Evolutionary conservation across 352 stramenopile genomes (phyloP), one percentile per base, ranked within the genome.

Genomic region (Halophytophthora polymorphica): DNA sequence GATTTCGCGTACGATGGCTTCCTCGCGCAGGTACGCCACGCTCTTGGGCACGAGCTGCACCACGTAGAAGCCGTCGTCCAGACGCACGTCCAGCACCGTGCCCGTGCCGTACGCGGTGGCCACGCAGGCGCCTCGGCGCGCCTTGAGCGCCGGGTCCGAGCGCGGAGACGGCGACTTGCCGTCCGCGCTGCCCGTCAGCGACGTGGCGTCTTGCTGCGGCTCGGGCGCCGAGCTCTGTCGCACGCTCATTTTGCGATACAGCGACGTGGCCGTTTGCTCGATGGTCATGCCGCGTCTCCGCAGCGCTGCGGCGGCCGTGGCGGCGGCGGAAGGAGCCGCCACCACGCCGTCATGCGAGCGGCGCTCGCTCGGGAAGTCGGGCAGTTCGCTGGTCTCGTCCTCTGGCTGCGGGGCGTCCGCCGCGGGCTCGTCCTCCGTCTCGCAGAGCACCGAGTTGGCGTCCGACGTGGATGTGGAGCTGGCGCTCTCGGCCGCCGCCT

Each of bases 51-150:
- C 78, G 18, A 90, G 60, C 53, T 90, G 76, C 50, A 91, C 67
- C 40, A 93, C 73, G 57, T 84, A 86, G 43, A 90, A 88, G 18
- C 70, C 62, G 56, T 91, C 83, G 33, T 90, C 78, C 1, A 58
- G 37, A 33, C 81, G 83, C 46, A 89, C 73, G 28, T 90, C 80
- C 25, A 92, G 50, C 35, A 93, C 76, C 0, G 73, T 76, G 15
- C 80, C 83, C 3, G 83, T 93, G 23, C 83, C 83, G 53, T 86
- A 93, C 36, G 67, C 77, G 18, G 83, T 93, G 14, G 79, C 65
- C 3, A 93, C 83, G 45, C 80, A 93, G 37, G 73, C 71, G 6
- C 77, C 77, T n/a, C 77, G 74, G 11, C 69, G 65, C n/a, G 63
- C 61, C 43, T 83, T 83, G 13, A 73, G 17, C 13, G 38, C 61